These are phyloP conservation scores for Pelargonium citronellum DNA, from an alignment of 441 rosid genomes.

Conservation along the genomic window DNA sequence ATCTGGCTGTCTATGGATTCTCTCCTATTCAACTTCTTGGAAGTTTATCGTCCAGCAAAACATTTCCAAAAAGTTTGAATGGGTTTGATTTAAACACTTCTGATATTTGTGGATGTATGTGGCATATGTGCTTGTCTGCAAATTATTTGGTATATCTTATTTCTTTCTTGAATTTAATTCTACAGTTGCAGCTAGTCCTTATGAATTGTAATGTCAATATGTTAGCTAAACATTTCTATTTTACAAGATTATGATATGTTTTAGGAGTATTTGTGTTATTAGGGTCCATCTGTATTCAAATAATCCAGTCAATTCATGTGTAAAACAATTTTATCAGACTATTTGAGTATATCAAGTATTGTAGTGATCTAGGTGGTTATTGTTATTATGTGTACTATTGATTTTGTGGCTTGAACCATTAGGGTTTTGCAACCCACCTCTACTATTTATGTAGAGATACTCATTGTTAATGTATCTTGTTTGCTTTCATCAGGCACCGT, in stretches of 20 bases:
- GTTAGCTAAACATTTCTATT: neutral
- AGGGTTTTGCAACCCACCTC: neutral
- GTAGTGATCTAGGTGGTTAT: neutral
- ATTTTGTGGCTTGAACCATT: conserved; percentile 3
- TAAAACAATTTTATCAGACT: neutral
- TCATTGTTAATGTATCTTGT: conserved; percentile 21
- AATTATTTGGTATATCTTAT: neutral
- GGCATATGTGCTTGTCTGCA: neutral
- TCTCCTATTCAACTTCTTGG: neutral
- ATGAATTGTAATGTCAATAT: neutral
- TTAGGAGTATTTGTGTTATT: neutral
- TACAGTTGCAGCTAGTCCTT: neutral
- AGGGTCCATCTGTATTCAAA: neutral
- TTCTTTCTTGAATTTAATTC: neutral
- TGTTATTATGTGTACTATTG: neutral
- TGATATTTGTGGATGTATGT: neutral
- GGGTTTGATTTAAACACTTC: neutral
- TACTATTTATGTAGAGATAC: conserved; percentile 3
- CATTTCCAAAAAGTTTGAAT: neutral
- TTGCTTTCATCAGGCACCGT: conserved; percentile 52
- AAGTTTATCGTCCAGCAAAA: neutral
- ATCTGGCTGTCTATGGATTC: neutral
- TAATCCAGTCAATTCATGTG: neutral
- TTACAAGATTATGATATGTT: neutral
- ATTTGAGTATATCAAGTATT: neutral